Conservation (phyloP, 129 eudicot species). For the Flaveria bidentis region DNA sequence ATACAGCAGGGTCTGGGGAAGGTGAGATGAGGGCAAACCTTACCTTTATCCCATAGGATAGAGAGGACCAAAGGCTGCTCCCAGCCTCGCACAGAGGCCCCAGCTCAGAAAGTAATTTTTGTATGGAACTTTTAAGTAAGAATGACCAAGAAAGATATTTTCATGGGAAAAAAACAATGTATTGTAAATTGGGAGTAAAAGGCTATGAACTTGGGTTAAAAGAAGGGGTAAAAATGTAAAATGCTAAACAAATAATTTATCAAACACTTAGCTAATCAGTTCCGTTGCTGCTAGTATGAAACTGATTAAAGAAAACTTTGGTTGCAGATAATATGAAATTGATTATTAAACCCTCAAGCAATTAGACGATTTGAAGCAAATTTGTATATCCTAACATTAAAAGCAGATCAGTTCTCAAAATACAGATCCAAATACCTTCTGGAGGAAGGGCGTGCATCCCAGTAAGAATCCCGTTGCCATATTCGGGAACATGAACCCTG, state of each 20-base stretch:
- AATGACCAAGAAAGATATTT: background rate
- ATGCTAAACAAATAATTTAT: background rate
- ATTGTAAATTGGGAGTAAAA: background rate
- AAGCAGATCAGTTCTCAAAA: background rate
- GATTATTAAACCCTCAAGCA: background rate
- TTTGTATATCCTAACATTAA: conserved; percentile 7
- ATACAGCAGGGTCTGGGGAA: too few relatives aligned
- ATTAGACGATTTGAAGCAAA: background rate
- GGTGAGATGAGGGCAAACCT: too few relatives aligned
- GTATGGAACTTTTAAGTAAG: background rate
- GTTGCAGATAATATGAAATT: background rate
- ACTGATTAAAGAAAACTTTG: background rate
- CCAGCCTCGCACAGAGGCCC: too few relatives aligned
- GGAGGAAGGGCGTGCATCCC: conserved; percentile 96
- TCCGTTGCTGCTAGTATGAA: background rate
- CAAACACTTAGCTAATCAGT: background rate
- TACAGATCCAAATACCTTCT: conserved; percentile 51
- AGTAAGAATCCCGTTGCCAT: conserved; percentile 98
- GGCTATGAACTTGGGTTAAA: background rate
- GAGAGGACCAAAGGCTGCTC: too few relatives aligned
- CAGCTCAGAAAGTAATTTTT: too few relatives aligned
- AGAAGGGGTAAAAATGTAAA: background rate
- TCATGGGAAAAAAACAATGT: background rate
- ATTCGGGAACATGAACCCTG: conserved; percentile 99
- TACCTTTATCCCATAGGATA: too few relatives aligned